A percentile compares a stretch with the other conserved stretches of the same genome.
phyloP scores from a whole-genome alignment of 192 early-diverging fungal genomes.

The Chytriomyces confervae region DNA sequence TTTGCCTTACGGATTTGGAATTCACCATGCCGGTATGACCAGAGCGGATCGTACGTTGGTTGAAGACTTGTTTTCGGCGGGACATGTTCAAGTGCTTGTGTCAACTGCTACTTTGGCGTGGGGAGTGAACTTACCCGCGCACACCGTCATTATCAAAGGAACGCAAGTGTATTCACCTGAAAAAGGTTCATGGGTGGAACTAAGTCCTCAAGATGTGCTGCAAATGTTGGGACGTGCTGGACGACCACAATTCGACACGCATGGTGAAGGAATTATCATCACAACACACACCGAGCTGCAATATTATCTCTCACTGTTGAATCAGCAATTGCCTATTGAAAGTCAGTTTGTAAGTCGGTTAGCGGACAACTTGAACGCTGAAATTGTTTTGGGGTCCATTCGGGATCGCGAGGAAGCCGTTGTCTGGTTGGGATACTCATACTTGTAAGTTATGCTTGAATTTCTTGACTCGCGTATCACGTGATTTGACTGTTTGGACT shows the following conservation, averaged over 20 bases:
- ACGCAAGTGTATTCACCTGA: slow-evolving; percentile 97
- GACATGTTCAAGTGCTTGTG: slow-evolving; percentile 89
- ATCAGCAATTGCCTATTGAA: slow-evolving; percentile 97
- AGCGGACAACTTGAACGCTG: slow-evolving; percentile 93
- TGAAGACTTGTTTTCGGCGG: slow-evolving; percentile 91
- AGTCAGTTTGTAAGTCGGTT: slow-evolving; percentile 88
- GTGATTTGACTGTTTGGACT: neutral
- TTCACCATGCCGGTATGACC: slow-evolving; percentile 97
- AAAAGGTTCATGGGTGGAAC: slow-evolving; percentile 93
- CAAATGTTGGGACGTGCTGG: slow-evolving; percentile 99
- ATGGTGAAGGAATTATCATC: slow-evolving; percentile 96
- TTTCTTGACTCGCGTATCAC: neutral
- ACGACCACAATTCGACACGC: slow-evolving; percentile 94
- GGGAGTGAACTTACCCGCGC: slow-evolving; percentile 99
- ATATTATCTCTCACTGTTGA: slow-evolving; percentile 93
- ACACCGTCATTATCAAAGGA: slow-evolving; percentile 98
- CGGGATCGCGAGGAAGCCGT: slow-evolving; percentile 92
- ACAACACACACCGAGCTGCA: slow-evolving; percentile 91
- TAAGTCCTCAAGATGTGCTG: slow-evolving; percentile 94
- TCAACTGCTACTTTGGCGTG: slow-evolving; percentile 98
- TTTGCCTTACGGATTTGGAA: slow-evolving; percentile 92
- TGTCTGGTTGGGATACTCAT: slow-evolving; percentile 94
- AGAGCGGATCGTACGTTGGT: slow-evolving; percentile 89
- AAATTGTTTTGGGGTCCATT: slow-evolving; percentile 92
- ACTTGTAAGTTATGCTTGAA: slow-evolving; percentile 52